Conservation (phyloP, 768 basidiomycete species). For the Mycena olivaceomarginata region DNA sequence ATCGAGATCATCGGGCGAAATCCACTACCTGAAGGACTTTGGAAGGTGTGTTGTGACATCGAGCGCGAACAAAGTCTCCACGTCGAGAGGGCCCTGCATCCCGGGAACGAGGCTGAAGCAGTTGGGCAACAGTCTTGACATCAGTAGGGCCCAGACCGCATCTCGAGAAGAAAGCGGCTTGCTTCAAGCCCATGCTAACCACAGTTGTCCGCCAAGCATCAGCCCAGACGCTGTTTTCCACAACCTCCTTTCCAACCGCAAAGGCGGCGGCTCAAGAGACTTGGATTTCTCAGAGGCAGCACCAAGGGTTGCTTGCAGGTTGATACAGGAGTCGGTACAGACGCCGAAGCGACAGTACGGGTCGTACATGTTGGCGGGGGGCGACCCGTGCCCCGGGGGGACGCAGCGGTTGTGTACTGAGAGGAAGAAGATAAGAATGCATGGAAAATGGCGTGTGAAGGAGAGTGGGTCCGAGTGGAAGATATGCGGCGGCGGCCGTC, state of each 20-base stretch:
- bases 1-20: conserved; percentile 77
- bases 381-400: conserved; percentile 73
- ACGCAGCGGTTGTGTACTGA: conserved; percentile 76
- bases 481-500: conserved; percentile 82
- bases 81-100: conserved; percentile 63
- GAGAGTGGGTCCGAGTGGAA: conserved; percentile 82
- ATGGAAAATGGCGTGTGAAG: conserved; percentile 82
- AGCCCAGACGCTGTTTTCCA: conserved; percentile 84
- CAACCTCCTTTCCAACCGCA: conserved; percentile 79
- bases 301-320: conserved; percentile 82
- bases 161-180: conserved; percentile 47
- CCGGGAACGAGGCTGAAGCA: conserved; percentile 63
- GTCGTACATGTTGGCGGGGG: conserved; percentile 63
- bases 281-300: conserved; percentile 79
- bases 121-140: conserved; percentile 62
- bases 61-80: conserved; percentile 66
- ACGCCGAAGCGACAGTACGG: conserved; percentile 55
- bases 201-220: conserved; percentile 75
- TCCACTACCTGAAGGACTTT: conserved; percentile 58
- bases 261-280: conserved; percentile 81
- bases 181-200: conserved; percentile 43
- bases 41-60: conserved; percentile 22
- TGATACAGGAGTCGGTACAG: conserved; percentile 91
- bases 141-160: conserved; percentile 79
- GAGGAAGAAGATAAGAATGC: conserved; percentile 76